phyloP scores from a whole-genome alignment of 306 rosid genomes.

The Luffa acutangula region DNA sequence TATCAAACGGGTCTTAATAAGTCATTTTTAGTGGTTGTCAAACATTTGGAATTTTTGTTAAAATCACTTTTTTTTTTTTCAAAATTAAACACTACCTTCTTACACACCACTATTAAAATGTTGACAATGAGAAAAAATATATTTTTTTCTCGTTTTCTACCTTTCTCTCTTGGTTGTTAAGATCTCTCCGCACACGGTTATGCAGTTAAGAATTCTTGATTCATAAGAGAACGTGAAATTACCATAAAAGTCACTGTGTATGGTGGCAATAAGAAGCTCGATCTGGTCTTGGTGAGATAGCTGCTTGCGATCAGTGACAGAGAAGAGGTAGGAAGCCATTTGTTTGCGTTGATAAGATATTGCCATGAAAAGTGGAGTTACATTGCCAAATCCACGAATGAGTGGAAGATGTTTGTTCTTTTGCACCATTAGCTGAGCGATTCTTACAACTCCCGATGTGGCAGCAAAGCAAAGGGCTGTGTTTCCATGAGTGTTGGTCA shows the following conservation, averaged over 20 bases:
- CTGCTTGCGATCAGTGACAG: not conserved
- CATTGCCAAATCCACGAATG: not conserved
- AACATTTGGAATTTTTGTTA: too few species aligned
- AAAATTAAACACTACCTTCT: too few species aligned
- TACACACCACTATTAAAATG: too few species aligned
- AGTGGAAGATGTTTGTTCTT: not conserved
- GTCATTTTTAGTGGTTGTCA: too few species aligned
- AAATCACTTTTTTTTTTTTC: too few species aligned
- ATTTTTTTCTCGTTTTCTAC: too few species aligned
- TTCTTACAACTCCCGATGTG: not conserved
- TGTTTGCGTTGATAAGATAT: not conserved
- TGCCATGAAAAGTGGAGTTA: constrained; percentile 10
- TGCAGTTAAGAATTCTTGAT: too few species aligned
- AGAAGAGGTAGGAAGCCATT: not conserved
- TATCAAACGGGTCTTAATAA: too few species aligned
- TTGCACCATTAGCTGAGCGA: not conserved
- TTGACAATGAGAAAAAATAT: too few species aligned
- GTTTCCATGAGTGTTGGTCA: not conserved
- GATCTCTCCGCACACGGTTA: too few species aligned
- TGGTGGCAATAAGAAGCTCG: not conserved
- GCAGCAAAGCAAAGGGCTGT: constrained; percentile 20
- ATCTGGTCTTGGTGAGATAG: not conserved
- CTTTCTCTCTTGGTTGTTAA: too few species aligned
- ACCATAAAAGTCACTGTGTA: not conserved
- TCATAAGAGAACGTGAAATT: too few species aligned